phyloP scores from a whole-genome alignment of 768 basidiomycete genomes.

The Boletellus sp. region DNA sequence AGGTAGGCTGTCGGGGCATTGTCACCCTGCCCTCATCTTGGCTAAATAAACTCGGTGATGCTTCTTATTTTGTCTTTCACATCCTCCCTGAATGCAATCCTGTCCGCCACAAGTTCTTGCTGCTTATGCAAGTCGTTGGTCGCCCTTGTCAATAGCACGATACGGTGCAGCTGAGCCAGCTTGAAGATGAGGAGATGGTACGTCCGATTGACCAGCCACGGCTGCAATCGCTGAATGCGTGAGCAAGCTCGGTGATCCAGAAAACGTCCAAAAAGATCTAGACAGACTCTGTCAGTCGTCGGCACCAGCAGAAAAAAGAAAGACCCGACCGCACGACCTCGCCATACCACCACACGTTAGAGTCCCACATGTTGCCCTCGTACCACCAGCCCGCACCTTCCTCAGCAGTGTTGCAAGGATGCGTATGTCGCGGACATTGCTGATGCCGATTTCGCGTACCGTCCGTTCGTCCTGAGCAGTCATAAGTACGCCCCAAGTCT shows the following conservation, averaged over 20 bases:
- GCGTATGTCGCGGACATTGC: conserved; percentile 68
- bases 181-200: conserved; percentile 63
- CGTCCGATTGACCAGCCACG: conserved; percentile 43
- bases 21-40: conserved; percentile 9
- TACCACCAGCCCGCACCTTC: conserved; percentile 77
- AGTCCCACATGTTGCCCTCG: conserved; percentile 76
- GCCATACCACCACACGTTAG: conserved; percentile 61
- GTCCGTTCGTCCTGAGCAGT: conserved; percentile 62
- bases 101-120: conserved; percentile 52
- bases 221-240: conserved; percentile 42
- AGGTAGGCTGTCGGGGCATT: background rate
- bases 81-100: conserved; percentile 33
- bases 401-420: conserved; percentile 53
- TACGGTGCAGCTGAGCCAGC: conserved; percentile 60
- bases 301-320: background rate
- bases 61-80: conserved; percentile 23
- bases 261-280: conserved; percentile 86
- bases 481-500: conserved; percentile 66
- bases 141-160: conserved; percentile 76
- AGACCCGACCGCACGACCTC: conserved; percentile 55
- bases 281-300: background rate
- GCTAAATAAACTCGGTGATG: conserved; percentile 30
- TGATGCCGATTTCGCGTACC: conserved; percentile 65
- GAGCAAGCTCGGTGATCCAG: conserved; percentile 68
- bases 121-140: conserved; percentile 63